These are phyloP conservation scores for Entomortierella lignicola DNA, from an alignment of 192 early-diverging fungal species.

Conservation along the genomic window DNA sequence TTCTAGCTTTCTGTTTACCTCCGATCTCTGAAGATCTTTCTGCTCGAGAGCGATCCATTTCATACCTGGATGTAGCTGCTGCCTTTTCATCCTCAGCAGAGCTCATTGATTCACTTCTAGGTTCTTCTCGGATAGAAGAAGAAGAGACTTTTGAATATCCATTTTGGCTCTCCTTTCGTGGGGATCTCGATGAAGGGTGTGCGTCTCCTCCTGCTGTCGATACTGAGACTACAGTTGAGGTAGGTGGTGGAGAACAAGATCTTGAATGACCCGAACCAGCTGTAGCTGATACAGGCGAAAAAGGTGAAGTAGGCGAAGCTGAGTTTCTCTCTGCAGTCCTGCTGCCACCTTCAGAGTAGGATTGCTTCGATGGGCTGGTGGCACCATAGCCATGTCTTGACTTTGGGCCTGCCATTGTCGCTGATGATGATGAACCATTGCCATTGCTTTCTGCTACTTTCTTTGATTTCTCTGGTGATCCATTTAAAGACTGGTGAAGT, in stretches of 20 bases:
- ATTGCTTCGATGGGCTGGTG: constrained; percentile 11
- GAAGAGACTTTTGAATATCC: neutral
- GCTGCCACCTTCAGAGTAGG: neutral
- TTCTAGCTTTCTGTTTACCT: constrained; percentile 15
- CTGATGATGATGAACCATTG: neutral
- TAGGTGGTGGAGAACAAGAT: constrained; percentile 8
- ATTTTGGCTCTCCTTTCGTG: neutral
- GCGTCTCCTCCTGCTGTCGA: neutral
- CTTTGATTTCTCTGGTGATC: constrained; percentile 22
- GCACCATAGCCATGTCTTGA: neutral
- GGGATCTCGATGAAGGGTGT: neutral
- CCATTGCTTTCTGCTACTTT: constrained; percentile 2
- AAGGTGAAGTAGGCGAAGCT: constrained; percentile 13
- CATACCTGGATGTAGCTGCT: neutral
- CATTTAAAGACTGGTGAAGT: constrained; percentile 11
- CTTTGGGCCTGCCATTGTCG: constrained; percentile 21
- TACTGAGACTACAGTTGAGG: neutral
- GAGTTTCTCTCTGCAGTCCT: neutral
- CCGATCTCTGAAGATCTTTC: constrained; percentile 28
- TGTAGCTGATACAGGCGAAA: neutral
- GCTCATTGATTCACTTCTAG: neutral
- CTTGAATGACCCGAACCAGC: constrained; percentile 11
- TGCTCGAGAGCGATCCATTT: constrained; percentile 10
- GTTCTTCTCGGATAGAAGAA: neutral
- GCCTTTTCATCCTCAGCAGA: constrained; percentile 24